Percentiles rank a stretch among this genome's conserved stretches.
These are phyloP conservation scores for Histomonas meleagridis DNA, from an alignment of 208 protist genomes.

Conservation along the genomic window DNA sequence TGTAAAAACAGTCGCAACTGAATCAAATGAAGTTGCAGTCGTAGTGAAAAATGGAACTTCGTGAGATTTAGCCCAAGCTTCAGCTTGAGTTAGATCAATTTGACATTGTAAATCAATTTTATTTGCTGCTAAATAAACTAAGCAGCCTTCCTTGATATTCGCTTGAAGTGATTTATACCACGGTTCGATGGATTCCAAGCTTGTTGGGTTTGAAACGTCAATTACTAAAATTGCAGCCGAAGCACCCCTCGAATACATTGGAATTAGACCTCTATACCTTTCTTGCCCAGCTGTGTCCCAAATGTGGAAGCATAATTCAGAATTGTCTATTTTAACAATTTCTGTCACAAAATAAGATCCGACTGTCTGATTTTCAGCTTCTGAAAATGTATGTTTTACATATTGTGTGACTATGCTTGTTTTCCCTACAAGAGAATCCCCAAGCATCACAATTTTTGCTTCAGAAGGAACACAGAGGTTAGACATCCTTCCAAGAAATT, in stretches of 20 bases:
- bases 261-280: not conserved
- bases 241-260: not conserved
- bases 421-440: not conserved
- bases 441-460: slow-evolving; percentile 11
- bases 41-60: not conserved
- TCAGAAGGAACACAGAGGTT: too few species aligned
- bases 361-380: not conserved
- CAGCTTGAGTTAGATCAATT: too few species aligned
- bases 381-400: not conserved
- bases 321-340: not conserved
- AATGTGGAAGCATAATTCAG: not conserved
- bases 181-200: too few species aligned
- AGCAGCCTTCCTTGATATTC: too few species aligned
- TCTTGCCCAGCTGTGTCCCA: slow-evolving; percentile 28
- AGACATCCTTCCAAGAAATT: too few species aligned
- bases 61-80: not conserved
- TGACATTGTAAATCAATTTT: too few species aligned
- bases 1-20: not conserved
- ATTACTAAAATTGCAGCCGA: not conserved
- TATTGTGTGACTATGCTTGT: not conserved
- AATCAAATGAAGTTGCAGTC: not conserved
- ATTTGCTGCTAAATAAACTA: too few species aligned
- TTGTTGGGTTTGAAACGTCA: too few species aligned
- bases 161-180: too few species aligned
- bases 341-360: not conserved